These are phyloP conservation scores for Solanum boliviense DNA, from an alignment of 257 asterid species.

Conservation along the genomic window DNA sequence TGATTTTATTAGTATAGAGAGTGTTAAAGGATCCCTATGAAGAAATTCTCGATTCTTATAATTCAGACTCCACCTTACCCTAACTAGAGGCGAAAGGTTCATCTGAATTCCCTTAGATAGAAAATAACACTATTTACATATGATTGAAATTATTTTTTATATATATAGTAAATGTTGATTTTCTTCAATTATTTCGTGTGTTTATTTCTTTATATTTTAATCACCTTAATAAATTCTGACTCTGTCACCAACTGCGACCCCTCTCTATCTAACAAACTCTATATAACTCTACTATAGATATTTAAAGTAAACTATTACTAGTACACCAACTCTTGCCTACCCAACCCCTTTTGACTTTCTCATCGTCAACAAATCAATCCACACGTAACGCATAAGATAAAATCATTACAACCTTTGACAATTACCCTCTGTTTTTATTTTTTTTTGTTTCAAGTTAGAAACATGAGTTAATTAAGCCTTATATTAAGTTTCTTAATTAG, in stretches of 20 bases:
- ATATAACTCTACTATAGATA: neutral
- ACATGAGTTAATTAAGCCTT: neutral
- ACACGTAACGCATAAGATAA: constrained; percentile 5
- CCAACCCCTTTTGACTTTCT: neutral
- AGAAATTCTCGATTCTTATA: neutral
- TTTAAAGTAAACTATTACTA: neutral
- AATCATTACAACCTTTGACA: neutral
- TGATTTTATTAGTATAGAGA: neutral
- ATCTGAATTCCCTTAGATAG: too few relatives aligned
- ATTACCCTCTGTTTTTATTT: neutral
- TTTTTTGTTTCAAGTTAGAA: neutral
- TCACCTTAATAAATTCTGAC: neutral
- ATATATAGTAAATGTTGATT: neutral
- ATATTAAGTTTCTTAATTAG: neutral
- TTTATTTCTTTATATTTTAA: rapidly evolving
- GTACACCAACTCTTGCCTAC: neutral
- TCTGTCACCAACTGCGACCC: rapidly evolving
- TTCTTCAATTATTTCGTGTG: neutral
- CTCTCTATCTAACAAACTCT: neutral
- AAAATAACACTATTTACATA: neutral
- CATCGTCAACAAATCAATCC: neutral
- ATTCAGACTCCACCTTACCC: neutral
- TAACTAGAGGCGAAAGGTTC: neutral
- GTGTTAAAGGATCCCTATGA: neutral
- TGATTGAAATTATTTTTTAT: neutral